Percentiles rank a stretch among this genome's conserved stretches.
Conservation (phyloP, 78 protist genomes). For the Speleostelium caveatum region DNA sequence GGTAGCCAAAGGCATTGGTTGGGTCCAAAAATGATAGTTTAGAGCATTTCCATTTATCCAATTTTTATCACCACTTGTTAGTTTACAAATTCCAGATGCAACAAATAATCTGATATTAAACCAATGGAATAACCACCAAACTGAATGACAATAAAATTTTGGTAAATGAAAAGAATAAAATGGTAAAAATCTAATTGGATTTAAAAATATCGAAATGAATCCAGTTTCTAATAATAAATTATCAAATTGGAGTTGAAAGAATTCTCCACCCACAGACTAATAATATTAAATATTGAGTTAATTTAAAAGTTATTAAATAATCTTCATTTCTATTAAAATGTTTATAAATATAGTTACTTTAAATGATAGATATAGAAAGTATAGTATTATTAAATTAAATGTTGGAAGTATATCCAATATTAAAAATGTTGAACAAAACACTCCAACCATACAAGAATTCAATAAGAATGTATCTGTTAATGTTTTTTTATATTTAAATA, state of each 20-base stretch:
- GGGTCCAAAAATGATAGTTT: slow-evolving; percentile 22
- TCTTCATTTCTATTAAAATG: too few relatives aligned
- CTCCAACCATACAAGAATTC: not conserved
- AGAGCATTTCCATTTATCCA: slow-evolving; percentile 34
- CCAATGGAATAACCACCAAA: slow-evolving; percentile 25
- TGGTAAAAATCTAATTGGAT: slow-evolving; percentile 29
- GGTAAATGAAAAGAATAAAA: not conserved
- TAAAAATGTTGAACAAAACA: not conserved
- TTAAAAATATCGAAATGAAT: slow-evolving; percentile 3
- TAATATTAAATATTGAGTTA: not conserved
- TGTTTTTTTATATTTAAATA: not conserved
- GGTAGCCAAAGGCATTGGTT: slow-evolving; percentile 40
- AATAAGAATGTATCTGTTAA: not conserved
- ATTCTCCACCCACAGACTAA: slow-evolving; percentile 35
- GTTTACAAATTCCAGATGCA: slow-evolving; percentile 45
- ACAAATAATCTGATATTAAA: slow-evolving; percentile 33
- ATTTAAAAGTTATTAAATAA: not conserved
- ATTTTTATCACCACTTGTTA: slow-evolving; percentile 2
- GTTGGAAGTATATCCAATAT: slow-evolving; percentile 27
- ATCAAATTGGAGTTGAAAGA: slow-evolving; percentile 60
- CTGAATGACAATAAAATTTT: slow-evolving; percentile 5
- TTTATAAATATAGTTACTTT: too few relatives aligned
- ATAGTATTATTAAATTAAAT: not conserved
- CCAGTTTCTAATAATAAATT: slow-evolving; percentile 28
- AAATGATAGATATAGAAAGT: slow-evolving; percentile 12